A percentile compares a stretch with the other conserved stretches of the same genome.
These are phyloP conservation scores for Suillus americanus DNA, from an alignment of 768 basidiomycete species.

Conservation along the genomic window DNA sequence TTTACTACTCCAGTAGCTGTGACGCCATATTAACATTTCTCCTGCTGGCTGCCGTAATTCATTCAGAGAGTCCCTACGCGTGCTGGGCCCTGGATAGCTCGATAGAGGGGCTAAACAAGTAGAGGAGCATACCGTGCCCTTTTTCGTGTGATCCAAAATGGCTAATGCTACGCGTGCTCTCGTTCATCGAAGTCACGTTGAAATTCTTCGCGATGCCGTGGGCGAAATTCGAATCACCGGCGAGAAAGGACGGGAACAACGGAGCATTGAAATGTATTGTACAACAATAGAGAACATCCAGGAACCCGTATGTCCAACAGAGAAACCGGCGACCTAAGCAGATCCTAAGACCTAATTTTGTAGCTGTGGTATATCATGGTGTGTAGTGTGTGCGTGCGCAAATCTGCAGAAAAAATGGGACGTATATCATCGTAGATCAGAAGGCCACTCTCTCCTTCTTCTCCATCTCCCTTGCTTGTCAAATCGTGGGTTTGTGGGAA, in stretches of 20 bases:
- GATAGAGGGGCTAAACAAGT: not conserved
- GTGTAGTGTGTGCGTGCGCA: not conserved
- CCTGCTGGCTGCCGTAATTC: too few species aligned
- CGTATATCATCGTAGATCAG: slow-evolving; percentile 50
- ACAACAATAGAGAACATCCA: not conserved
- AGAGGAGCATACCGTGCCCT: not conserved
- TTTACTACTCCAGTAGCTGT: too few species aligned
- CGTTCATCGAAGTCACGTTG: not conserved
- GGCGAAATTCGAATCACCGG: not conserved
- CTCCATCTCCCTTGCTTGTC: slow-evolving; percentile 66
- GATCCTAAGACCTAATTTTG: not conserved
- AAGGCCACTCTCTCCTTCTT: slow-evolving; percentile 70
- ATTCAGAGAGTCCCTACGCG: too few species aligned
- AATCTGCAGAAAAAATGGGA: slow-evolving; percentile 5
- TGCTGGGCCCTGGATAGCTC: too few species aligned
- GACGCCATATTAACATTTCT: too few species aligned
- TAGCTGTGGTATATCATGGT: not conserved
- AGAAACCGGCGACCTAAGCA: not conserved
- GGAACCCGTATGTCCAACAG: not conserved
- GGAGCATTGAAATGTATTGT: not conserved
- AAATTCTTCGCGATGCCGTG: not conserved
- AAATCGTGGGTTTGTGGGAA: slow-evolving; percentile 72
- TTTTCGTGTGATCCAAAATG: not conserved
- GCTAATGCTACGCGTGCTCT: not conserved
- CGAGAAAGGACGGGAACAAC: not conserved